Evolutionary conservation across 345 rosid genomes (phyloP), one percentile per base, ranked within the genome.

Genomic region (Populus ilicifolia): DNA sequence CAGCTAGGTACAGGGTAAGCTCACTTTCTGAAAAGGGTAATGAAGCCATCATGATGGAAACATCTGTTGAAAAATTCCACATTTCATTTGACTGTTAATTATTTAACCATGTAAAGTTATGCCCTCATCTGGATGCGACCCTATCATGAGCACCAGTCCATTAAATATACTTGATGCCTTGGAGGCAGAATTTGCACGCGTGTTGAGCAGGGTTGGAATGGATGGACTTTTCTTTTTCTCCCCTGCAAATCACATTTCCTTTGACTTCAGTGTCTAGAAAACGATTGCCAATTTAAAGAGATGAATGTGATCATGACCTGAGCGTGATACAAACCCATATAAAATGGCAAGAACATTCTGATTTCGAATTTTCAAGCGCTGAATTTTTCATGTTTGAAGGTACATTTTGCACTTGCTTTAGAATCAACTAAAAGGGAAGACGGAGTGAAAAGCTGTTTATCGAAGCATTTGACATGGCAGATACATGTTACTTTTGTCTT

Each of bases 301-400:
- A 65, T 41, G 54, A 10, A 18, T 50, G 1, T 17, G 56, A 18
- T 30, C 23, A 12, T 43, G 73, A 69, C 48, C 2, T 46, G 62
- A 39, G 70, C 50, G 29, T 69, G 72, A 18, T 72, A 54, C 70
- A 72, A 71, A 38, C 13, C 35, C 66, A 18, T 50, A 36, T 38
- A 36, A 80, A 77, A 66, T 50, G 38, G 6, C 48, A 17, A 16
- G 59, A 35, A 38, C 67, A 63, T 64, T 62, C 50, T 73, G 71
- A 68, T 38, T 63, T 50, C 52, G 4, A 18, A 50, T 50, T 48
- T 16, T 18, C 56, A 50, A 18, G 56, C n/a, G 56, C 8, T 18
- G 56, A 50, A 50, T 18, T 50, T 18, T 18, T 50, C 56, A 13
- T 46, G 50, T 4, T 46, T 46, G 50, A 46, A 46, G 50, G 17